These are phyloP conservation scores for Erythrobasidium hasegawianum DNA, from an alignment of 1,284 basidiomycete genomes.

Conservation along the genomic window DNA sequence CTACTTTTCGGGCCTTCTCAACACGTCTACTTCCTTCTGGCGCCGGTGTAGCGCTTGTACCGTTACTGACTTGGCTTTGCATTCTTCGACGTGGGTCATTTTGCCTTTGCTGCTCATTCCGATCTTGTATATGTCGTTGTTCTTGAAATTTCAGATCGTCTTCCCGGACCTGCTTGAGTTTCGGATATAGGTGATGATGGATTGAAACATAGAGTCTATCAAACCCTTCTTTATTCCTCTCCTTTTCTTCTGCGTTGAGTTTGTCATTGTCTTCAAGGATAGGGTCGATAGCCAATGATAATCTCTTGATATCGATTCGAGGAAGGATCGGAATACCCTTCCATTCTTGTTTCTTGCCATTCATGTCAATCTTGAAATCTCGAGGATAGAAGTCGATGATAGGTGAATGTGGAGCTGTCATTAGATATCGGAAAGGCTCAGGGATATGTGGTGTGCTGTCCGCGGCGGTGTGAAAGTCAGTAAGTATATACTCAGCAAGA, in stretches of 20 bases:
- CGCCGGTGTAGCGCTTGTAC: too few species aligned
- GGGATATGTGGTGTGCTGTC: conserved; percentile 44
- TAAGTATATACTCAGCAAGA: too few species aligned
- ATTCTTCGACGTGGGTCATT: too few species aligned
- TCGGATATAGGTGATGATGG: neutral
- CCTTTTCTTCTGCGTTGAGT: conserved; percentile 4
- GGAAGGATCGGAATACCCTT: conserved; percentile 98
- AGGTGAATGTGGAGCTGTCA: conserved; percentile 78
- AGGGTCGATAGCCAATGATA: conserved; percentile 71
- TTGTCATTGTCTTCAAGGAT: conserved; percentile 44
- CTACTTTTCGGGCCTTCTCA: neutral
- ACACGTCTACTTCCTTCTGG: neutral
- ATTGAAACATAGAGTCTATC: neutral
- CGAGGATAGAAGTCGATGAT: conserved; percentile 92
- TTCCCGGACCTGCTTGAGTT: too few species aligned
- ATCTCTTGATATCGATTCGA: conserved; percentile 80
- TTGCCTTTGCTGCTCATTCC: too few species aligned
- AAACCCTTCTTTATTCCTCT: neutral
- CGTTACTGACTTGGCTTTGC: too few species aligned
- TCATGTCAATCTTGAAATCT: conserved; percentile 87
- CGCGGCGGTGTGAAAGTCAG: too few species aligned
- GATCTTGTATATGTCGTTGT: too few species aligned
- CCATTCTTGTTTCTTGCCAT: conserved; percentile 98
- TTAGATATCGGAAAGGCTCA: conserved; percentile 61
- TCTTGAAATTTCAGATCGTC: too few species aligned